Base-by-base conservation (phyloP, 1,284 basidiomycete species). In the Moesziomyces globuligerus region DNA sequence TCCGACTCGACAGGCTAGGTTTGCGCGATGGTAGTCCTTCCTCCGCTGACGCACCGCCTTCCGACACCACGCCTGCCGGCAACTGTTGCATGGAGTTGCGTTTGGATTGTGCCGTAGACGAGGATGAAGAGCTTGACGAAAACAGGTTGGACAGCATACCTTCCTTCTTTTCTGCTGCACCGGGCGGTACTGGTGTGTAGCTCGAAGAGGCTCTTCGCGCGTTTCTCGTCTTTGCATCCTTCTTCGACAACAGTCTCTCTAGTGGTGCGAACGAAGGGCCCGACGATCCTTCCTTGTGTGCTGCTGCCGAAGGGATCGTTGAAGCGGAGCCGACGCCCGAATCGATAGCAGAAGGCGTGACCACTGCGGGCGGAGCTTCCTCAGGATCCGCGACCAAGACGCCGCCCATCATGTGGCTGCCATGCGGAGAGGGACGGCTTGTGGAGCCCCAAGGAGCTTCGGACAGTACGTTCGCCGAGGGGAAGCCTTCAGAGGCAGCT, bases 171-270 rank as follows among this genome's bases (percentile, higher is more conserved):
- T 58, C 68, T 18, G 56, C 60, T 26, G 47, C 42, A 37, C 25
- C 46, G 11, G 66, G 50, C 23, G 66, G 56, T 50, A 57, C 7
- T 20, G 59, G 51, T 28, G 54, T 51, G 24, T 62, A 64, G 55
- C 59, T 57, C 44, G 66, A 62, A 26, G 59, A 62, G 9, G 59
- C 60, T 21, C 75, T 43, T 11, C 75, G 46, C 24, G 50, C 45
- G 11, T 60, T 57, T 41, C 65, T 72, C 20, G 54, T 17, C 24
- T 76, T 67, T n/a, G 65, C 71, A 13, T 75, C 61, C 26, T 74
- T 77, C 28, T 71, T 66, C 11, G 71, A 60, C 15, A 76, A 25
- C 13, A 73, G 45, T 20, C 67, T 32, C 25, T 71, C 75, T 13
- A 73, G 64, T 4, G 75, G 64, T 15, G 75, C 56, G 18, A 71